A percentile compares a stretch with the other conserved stretches of the same genome.
Conservation (phyloP, 2,329 filamentous ascomycete species). For the Cercospora sp. region DNA sequence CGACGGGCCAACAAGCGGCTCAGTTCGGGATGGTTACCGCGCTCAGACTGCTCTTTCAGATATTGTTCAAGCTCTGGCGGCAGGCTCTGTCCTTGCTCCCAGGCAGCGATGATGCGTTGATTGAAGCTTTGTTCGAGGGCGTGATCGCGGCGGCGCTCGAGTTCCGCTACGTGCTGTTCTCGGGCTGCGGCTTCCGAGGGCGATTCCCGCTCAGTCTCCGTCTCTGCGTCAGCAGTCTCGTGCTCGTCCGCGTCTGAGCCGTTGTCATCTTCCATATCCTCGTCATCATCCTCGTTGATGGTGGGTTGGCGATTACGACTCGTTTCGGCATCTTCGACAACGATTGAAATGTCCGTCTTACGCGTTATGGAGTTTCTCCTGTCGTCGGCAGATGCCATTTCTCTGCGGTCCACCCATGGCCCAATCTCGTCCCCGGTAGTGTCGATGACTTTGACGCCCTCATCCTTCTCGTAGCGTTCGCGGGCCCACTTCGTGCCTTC, state of each 20-base stretch:
- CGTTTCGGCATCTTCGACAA: conserved; percentile 33
- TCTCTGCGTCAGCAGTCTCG: conserved; percentile 23
- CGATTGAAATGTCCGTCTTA: conserved; percentile 38
- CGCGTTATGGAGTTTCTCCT: conserved; percentile 35
- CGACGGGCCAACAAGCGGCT: conserved; percentile 20
- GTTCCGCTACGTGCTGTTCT: conserved; percentile 31
- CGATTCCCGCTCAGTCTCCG: conserved; percentile 23
- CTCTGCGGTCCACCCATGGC: conserved; percentile 55
- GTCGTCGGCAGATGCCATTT: conserved; percentile 20
- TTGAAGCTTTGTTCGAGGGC: conserved; percentile 30
- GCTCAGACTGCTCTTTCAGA: conserved; percentile 40
- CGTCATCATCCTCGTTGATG: conserved; percentile 30
- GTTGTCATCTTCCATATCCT: conserved; percentile 28
- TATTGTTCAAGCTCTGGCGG: conserved; percentile 40
- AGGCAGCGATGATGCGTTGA: conserved; percentile 36
- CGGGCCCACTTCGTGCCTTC: conserved; percentile 82
- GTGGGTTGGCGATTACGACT: conserved; percentile 25
- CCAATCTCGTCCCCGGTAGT: conserved; percentile 69
- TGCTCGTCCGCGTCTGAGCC: conserved; percentile 27
- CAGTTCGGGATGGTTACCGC: conserved; percentile 28
- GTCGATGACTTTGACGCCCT: conserved; percentile 68
- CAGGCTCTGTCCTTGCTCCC: conserved; percentile 36
- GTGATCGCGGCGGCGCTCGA: conserved; percentile 31
- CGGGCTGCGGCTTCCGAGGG: conserved; percentile 28
- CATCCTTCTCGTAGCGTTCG: conserved; percentile 74